phyloP scores from a whole-genome alignment of 257 asterid species.

The Penstemon newberryi region DNA sequence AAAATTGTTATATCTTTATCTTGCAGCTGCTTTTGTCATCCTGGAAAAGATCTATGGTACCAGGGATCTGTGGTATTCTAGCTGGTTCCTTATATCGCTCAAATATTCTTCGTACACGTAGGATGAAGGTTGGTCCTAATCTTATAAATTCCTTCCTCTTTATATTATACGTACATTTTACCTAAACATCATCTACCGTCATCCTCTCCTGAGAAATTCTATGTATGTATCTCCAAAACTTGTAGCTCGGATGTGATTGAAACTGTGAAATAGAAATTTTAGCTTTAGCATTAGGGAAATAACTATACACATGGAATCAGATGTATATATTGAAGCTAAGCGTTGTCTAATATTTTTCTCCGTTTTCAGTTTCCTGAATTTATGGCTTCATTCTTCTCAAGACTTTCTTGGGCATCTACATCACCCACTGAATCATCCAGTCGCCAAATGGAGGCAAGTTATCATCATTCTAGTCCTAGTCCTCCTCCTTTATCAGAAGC shows the following conservation, averaged over 20 bases:
- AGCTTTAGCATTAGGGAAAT: neutral
- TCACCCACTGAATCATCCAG: slow-evolving; percentile 59
- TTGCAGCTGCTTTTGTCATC: slow-evolving; percentile 92
- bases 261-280: neutral
- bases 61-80: slow-evolving; percentile 93
- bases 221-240: slow-evolving; percentile 10
- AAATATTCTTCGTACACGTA: slow-evolving; percentile 67
- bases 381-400: slow-evolving; percentile 74
- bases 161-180: slow-evolving; percentile 7
- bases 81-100: slow-evolving; percentile 92
- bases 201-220: slow-evolving; percentile 4
- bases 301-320: neutral
- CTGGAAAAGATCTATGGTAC: slow-evolving; percentile 94
- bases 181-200: slow-evolving; percentile 5
- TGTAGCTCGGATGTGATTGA: neutral
- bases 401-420: slow-evolving; percentile 70
- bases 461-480: too few species aligned
- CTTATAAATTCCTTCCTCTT: slow-evolving; percentile 9
- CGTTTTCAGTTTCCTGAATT: slow-evolving; percentile 77
- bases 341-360: slow-evolving; percentile 17
- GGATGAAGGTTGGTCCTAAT: slow-evolving; percentile 63
- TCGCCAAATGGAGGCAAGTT: slow-evolving; percentile 62
- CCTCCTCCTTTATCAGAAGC: slow-evolving; percentile 22
- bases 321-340: neutral
- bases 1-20: slow-evolving; percentile 23